These are phyloP conservation scores for Ceratocystis papillata DNA, from an alignment of 2,329 filamentous ascomycete species.

Conservation along the genomic window DNA sequence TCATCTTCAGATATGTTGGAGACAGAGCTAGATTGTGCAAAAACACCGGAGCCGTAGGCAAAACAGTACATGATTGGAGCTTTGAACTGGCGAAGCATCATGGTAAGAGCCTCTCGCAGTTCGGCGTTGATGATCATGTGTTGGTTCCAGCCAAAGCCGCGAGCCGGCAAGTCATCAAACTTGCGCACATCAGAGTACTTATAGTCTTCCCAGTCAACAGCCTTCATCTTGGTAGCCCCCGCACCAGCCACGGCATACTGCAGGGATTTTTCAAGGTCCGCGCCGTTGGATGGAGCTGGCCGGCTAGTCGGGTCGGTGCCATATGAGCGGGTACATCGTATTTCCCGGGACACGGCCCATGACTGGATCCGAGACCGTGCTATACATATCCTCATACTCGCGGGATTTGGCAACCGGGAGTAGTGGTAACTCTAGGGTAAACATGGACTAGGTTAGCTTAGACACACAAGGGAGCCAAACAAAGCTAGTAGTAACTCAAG, in stretches of 20 bases:
- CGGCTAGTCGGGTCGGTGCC: not conserved
- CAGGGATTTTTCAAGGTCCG: constrained; percentile 15
- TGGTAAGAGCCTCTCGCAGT: constrained; percentile 79
- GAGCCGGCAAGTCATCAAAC: constrained; percentile 38
- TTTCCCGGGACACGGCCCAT: not conserved
- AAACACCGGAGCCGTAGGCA: constrained; percentile 94
- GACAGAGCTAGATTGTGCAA: constrained; percentile 58
- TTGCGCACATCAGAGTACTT: constrained; percentile 35
- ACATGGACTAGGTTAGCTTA: not conserved
- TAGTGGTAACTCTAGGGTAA: constrained; percentile 15
- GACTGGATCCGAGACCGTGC: constrained; percentile 1
- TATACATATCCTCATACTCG: not conserved
- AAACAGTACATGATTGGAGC: constrained; percentile 94
- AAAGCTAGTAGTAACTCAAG: not conserved
- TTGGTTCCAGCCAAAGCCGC: constrained; percentile 82
- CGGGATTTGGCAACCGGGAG: constrained; percentile 10
- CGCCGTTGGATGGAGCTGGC: too few species aligned
- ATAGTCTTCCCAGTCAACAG: constrained; percentile 37
- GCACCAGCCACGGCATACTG: constrained; percentile 17
- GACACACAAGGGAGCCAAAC: not conserved
- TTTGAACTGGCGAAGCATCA: constrained; percentile 81
- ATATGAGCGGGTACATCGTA: constrained; percentile 2
- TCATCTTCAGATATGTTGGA: constrained; percentile 45
- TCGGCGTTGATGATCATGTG: constrained; percentile 93
- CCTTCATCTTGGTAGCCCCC: constrained; percentile 1